Base-by-base conservation (phyloP, 1,139 yeast species). In the Taiozyma onychis region DNA sequence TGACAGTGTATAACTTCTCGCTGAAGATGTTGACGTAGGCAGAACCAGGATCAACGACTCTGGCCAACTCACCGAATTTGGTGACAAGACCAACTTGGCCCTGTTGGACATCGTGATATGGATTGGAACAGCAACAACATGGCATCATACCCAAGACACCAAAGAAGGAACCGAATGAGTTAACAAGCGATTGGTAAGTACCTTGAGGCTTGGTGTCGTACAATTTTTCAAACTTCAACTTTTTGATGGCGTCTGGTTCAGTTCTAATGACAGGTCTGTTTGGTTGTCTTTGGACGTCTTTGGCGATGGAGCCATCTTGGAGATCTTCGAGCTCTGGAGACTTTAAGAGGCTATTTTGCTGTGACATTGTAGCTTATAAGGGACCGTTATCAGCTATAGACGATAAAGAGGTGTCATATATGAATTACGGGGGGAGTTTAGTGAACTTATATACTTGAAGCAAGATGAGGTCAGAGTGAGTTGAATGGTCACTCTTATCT, bases 71-170 rank as follows among this genome's bases (percentile, higher is more conserved):
- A 60, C 91, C 91, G 64, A 83, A 85, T 44, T 78, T 75, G 50
- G 85, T 85, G 44, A 85, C 75, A 53, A 85, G 72, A 16, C 90
- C 91, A 51, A 85, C 89, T 53, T 79, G 74, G 63, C 91, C 91
- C 66, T 84, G 88, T 43, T 75, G 68, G 43, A 85, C 87, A 44
- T 74, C 71, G 61, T 75, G 71, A 69, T 80, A 84, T 10, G 89
- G 89, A 60, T 82, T 83, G 32, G 76, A 66, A 55, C 71, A 73
- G 63, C 87, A 81, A 51, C 76, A 62, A 60, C 78, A 82, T 51
- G 85, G 85, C 43, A 81, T 69, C 46, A 72, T 54, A 54, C 90
- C 90, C 48, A 78, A 66, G 9, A 66, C 61, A 42, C 90, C 90
- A 59, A 78, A 72, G 44, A 70, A 51, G 10, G 52, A 54, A 32